phyloP scores from a whole-genome alignment of 257 asterid genomes.

The Nicotiana paniculata region DNA sequence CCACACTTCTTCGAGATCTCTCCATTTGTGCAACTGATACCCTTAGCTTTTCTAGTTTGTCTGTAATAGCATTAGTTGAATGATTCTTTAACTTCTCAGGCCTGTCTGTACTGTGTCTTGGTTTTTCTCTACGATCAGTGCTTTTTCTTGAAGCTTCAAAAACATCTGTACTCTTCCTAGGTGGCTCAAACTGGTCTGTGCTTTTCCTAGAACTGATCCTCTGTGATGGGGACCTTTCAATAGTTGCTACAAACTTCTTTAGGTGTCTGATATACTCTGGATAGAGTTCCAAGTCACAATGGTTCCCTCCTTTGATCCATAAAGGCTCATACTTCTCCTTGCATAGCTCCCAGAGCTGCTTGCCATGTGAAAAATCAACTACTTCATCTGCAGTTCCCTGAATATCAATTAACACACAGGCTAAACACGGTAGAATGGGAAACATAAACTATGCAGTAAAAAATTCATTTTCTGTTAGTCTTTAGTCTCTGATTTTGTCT shows the following conservation, averaged over 20 bases:
- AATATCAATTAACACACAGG: neutral
- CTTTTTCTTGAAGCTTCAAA: conserved; percentile 75
- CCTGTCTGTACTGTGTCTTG: conserved; percentile 70
- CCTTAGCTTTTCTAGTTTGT: conserved; percentile 52
- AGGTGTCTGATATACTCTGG: conserved; percentile 78
- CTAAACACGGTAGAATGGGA: neutral
- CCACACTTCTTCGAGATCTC: conserved; percentile 83
- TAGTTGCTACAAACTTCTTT: conserved; percentile 66
- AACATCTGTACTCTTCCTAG: conserved; percentile 65
- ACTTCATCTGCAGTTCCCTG: conserved; percentile 95
- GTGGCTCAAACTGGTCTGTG: conserved; percentile 63
- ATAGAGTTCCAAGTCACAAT: conserved; percentile 73
- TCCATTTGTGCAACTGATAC: conserved; percentile 64
- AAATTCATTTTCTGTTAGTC: neutral
- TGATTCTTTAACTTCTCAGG: conserved; percentile 53
- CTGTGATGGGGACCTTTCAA: conserved; percentile 66
- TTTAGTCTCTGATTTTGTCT: neutral
- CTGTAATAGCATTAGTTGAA: conserved; percentile 32
- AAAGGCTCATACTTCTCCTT: conserved; percentile 81
- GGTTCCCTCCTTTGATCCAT: conserved; percentile 85
- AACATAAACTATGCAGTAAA: neutral
- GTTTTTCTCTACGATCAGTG: conserved; percentile 79
- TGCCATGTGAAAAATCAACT: conserved; percentile 78
- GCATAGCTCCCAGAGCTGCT: conserved; percentile 85
- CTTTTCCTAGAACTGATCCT: conserved; percentile 61